Percentiles rank a stretch among this genome's conserved stretches.
phyloP scores from a whole-genome alignment of 345 rosid species.

The Balakata baccata region DNA sequence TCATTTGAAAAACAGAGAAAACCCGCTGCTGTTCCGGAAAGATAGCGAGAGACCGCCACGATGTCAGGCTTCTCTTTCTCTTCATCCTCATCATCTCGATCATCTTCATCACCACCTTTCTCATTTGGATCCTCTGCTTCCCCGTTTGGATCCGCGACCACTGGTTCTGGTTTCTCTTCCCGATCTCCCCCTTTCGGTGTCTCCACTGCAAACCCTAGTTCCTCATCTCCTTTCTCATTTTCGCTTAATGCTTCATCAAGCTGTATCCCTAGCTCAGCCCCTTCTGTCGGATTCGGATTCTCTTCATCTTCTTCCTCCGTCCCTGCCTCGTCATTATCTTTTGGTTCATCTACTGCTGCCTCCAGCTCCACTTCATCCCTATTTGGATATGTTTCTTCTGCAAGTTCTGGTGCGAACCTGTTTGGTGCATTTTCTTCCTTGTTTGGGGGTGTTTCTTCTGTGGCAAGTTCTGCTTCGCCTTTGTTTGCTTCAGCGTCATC shows the following conservation, averaged over 20 bases:
- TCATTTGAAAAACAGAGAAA: background rate
- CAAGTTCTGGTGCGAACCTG: background rate
- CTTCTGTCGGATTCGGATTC: slow-evolving; percentile 15
- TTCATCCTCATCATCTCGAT: slow-evolving; percentile 18
- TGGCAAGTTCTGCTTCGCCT: background rate
- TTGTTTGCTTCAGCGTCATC: background rate
- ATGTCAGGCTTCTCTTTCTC: slow-evolving; percentile 37
- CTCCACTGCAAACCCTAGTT: slow-evolving; percentile 17
- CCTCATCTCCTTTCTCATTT: slow-evolving; percentile 16
- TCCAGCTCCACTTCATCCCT: background rate
- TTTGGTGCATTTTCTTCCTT: background rate
- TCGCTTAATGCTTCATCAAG: slow-evolving; percentile 3
- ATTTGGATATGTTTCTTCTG: slow-evolving; percentile 1
- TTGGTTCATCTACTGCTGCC: background rate
- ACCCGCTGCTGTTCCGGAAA: background rate
- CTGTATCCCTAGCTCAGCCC: slow-evolving; percentile 8
- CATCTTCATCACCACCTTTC: slow-evolving; percentile 27
- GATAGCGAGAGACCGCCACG: slow-evolving; percentile 9
- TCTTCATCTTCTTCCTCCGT: slow-evolving; percentile 3
- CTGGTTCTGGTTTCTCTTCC: slow-evolving; percentile 15
- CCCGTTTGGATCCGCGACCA: slow-evolving; percentile 40
- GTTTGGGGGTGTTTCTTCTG: slow-evolving; percentile 2
- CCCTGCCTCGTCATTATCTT: background rate
- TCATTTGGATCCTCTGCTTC: slow-evolving; percentile 43
- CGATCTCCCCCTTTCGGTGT: slow-evolving; percentile 26